These are phyloP conservation scores for Melaleuca alternifolia DNA, from an alignment of 345 rosid species.

Conservation along the genomic window DNA sequence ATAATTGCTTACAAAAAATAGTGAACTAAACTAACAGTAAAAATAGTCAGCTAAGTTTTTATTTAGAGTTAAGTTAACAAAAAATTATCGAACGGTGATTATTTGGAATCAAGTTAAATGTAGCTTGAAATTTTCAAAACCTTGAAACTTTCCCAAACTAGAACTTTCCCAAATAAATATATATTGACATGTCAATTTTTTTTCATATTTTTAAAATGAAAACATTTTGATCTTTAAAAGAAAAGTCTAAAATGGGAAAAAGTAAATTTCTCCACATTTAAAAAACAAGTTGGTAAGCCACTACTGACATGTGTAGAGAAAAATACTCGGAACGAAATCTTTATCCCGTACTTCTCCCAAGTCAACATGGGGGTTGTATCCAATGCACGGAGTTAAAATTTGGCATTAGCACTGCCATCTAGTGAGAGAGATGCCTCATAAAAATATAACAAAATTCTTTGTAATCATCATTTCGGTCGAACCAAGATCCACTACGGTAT, in stretches of 20 bases:
- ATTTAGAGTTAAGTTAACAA: background rate
- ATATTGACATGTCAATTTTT: too few relatives aligned
- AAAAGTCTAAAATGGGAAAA: background rate
- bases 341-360: background rate
- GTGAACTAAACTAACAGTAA: too few relatives aligned
- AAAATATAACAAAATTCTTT: too few relatives aligned
- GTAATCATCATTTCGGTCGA: too few relatives aligned
- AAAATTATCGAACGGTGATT: background rate
- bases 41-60: too few relatives aligned
- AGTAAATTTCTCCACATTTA: background rate
- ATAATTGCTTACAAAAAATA: too few relatives aligned
- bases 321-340: background rate
- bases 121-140: background rate
- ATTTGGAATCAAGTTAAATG: too few relatives aligned
- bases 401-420: too few relatives aligned
- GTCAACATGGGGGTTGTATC: too few relatives aligned
- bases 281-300: background rate
- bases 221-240: background rate
- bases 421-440: background rate
- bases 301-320: background rate
- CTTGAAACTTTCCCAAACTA: background rate
- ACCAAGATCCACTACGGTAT: too few relatives aligned
- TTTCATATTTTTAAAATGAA: background rate
- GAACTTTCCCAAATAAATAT: too few relatives aligned
- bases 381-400: background rate